Percentiles rank a stretch among this genome's conserved stretches.
Conservation (phyloP, 2,329 filamentous ascomycete genomes). For the Lasiodiplodia hormozganensis region DNA sequence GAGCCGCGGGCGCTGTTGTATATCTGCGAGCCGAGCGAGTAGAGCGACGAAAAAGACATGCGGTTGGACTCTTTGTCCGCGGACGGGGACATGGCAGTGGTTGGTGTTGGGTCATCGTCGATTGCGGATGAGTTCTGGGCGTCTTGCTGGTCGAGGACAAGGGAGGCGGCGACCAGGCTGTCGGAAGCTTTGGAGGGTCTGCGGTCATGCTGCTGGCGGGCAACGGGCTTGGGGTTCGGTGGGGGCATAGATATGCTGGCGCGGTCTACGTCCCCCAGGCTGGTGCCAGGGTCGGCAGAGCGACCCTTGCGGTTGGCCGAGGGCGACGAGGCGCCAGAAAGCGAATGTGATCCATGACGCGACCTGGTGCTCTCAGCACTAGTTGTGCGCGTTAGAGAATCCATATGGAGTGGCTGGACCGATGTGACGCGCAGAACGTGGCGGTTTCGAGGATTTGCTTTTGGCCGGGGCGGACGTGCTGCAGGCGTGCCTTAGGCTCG, state of each 20-base stretch:
- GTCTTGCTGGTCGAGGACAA: slow-evolving; percentile 34
- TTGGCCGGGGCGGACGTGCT: slow-evolving; percentile 8
- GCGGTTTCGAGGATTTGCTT: slow-evolving; percentile 27
- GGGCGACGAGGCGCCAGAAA: slow-evolving; percentile 55
- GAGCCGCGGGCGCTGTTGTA: slow-evolving; percentile 58
- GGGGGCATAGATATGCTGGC: slow-evolving; percentile 71
- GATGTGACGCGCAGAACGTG: slow-evolving; percentile 21
- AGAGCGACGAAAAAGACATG: slow-evolving; percentile 75
- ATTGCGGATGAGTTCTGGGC: slow-evolving; percentile 52
- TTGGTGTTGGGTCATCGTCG: slow-evolving; percentile 55
- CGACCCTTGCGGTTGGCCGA: slow-evolving; percentile 60
- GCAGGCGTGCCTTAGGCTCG: slow-evolving; percentile 23
- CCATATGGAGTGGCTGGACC: slow-evolving; percentile 31
- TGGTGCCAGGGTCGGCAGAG: slow-evolving; percentile 66
- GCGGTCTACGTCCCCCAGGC: slow-evolving; percentile 63
- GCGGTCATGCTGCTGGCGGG: slow-evolving; percentile 51
- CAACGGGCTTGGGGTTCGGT: slow-evolving; percentile 53
- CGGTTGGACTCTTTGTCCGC: slow-evolving; percentile 63
- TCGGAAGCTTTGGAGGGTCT: slow-evolving; percentile 52
- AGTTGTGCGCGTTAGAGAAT: slow-evolving; percentile 42
- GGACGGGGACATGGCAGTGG: slow-evolving; percentile 55
- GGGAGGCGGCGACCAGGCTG: slow-evolving; percentile 39
- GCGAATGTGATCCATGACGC: slow-evolving; percentile 45
- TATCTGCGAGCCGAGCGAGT: slow-evolving; percentile 70
- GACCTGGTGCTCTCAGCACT: slow-evolving; percentile 50